Percentiles rank a stretch among this genome's conserved stretches.
Conservation (phyloP, 2,329 filamentous ascomycete species). For the Monascus ruber region DNA sequence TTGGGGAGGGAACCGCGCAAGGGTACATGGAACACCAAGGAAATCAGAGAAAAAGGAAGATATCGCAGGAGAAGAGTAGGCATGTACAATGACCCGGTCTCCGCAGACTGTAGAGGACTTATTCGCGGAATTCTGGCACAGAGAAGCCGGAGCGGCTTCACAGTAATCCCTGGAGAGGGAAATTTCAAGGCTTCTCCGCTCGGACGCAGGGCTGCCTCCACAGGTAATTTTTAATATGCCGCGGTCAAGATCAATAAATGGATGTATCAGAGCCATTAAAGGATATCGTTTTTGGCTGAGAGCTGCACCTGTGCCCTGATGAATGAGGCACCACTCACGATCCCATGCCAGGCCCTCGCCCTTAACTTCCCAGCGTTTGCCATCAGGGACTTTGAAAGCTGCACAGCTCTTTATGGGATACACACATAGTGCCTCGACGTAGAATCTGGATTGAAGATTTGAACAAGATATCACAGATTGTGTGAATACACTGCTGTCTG, state of each 20-base stretch:
- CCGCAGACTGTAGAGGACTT: slow-evolving; percentile 65
- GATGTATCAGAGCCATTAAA: slow-evolving; percentile 73
- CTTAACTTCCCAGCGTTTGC: slow-evolving; percentile 60
- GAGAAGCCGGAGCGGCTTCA: slow-evolving; percentile 55
- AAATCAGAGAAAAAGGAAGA: slow-evolving; percentile 66
- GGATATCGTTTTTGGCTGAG: slow-evolving; percentile 84
- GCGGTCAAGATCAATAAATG: slow-evolving; percentile 57
- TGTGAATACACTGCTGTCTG: slow-evolving; percentile 8
- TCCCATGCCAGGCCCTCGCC: slow-evolving; percentile 86
- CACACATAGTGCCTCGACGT: slow-evolving; percentile 56
- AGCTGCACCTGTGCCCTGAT: slow-evolving; percentile 70
- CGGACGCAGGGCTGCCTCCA: slow-evolving; percentile 23
- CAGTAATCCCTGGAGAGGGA: slow-evolving; percentile 22
- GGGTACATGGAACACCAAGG: slow-evolving; percentile 66
- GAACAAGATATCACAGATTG: slow-evolving; percentile 5
- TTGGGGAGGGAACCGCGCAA: slow-evolving; percentile 71
- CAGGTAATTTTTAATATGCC: slow-evolving; percentile 52
- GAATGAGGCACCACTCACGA: slow-evolving; percentile 89
- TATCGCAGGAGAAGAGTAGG: slow-evolving; percentile 56
- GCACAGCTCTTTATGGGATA: slow-evolving; percentile 95
- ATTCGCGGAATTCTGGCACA: slow-evolving; percentile 29
- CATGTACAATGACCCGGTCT: slow-evolving; percentile 59
- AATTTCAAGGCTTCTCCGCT: slow-evolving; percentile 22
- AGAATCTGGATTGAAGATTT: slow-evolving; percentile 23
- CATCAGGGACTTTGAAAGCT: slow-evolving; percentile 58